Base-by-base conservation (phyloP, 495 filamentous ascomycete species). In the Hypoxylon lenormandii region DNA sequence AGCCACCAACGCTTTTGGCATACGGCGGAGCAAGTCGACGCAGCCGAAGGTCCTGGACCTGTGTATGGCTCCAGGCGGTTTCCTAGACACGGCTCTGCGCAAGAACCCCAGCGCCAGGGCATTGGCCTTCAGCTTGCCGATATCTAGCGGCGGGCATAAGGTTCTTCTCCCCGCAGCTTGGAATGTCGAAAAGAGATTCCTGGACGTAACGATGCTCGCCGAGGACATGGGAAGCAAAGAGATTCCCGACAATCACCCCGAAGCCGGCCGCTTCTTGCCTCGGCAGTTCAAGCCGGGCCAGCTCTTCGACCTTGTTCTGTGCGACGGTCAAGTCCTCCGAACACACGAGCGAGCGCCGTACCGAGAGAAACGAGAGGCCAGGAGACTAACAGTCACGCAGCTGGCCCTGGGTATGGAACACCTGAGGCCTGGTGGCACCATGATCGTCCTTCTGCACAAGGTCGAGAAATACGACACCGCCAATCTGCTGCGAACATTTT, bases 41-140 rank as follows among this genome's bases (percentile, higher is more conserved):
- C 7, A 43, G 11, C 10, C 79, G 69, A 40, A 37, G 18, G 78
- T 85, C 30, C 80, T 89, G 1, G 84, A 89, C 64, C 70, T 88
- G 40, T 88, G 86, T 70, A 83, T 85, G 78, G 87, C 86, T 0
- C 87, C 86, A 0, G 85, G 87, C 6, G 84, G 81, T 3, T 89
- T 83, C 63, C 76, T 80, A 8, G 51, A 64, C 0, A 66, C 70
- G 2, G 77, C 75, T 0, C 64, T 85, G 23, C 64, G 72, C 4
- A 50, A 74, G 4, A 82, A 83, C 55, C 77, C 73, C 2, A 22
- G 48, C 0, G 80, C 83, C 5, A 49, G 22, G 12, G 77, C 76
- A 4, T 56, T 61, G n/a, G 84, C 75, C 13, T 78, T 86, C 66
- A 85, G 73, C 26, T 68, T 88, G 16, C 80, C 81, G 0, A 4